A percentile compares a stretch with the other conserved stretches of the same genome.
Evolutionary conservation across 2,329 filamentous ascomycete species (phyloP).

Genomic region (Talaromyces funiculosus): DNA sequence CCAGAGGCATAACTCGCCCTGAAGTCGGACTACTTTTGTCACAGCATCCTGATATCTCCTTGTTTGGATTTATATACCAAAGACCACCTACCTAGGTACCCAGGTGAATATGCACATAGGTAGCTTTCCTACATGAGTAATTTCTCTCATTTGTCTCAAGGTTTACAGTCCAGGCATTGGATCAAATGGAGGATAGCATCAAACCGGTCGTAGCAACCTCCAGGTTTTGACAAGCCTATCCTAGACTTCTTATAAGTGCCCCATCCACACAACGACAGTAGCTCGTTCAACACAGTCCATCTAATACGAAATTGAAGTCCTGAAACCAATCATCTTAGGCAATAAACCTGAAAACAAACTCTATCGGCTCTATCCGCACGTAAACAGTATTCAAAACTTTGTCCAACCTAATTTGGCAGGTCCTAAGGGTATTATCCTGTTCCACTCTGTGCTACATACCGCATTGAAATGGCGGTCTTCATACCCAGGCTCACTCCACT

Average conservation of each 20-base stretch:
- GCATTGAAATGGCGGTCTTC: background rate
- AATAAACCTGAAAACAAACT: background rate
- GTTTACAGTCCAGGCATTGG: background rate
- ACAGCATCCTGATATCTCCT: background rate
- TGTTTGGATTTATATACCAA: too few relatives aligned
- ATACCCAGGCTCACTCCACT: background rate
- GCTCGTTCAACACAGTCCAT: background rate
- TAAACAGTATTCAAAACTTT: background rate
- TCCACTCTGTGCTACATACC: background rate
- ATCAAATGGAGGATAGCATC: background rate
- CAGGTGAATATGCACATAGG: background rate
- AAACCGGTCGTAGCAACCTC: background rate
- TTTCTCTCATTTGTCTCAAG: background rate
- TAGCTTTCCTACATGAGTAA: background rate
- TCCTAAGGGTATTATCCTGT: background rate
- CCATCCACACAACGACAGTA: background rate
- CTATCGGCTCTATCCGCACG: background rate
- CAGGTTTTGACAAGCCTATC: background rate
- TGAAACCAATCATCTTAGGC: too few relatives aligned
- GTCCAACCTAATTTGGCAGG: background rate
- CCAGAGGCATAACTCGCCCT: too few relatives aligned
- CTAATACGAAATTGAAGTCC: too few relatives aligned
- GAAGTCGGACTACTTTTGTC: background rate
- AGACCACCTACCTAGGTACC: background rate
- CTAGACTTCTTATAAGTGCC: background rate